Evolutionary conservation across 257 asterid genomes (phyloP).

Genomic region (Solanum corneliomulleri): DNA sequence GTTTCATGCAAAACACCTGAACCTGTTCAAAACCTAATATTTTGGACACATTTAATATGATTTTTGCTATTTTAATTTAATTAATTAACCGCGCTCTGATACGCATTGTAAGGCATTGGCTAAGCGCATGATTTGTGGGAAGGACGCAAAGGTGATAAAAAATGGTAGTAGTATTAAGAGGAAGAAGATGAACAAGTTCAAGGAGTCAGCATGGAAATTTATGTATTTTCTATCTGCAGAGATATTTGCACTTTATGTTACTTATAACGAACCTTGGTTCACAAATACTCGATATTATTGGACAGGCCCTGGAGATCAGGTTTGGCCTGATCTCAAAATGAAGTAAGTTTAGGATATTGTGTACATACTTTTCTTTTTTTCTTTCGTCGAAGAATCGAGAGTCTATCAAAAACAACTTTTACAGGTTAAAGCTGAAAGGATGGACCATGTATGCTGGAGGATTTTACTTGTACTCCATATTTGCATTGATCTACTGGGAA

Average conservation of each 20-base stretch:
- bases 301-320: constrained; percentile 22
- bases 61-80: not conserved
- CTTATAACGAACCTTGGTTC: constrained; percentile 26
- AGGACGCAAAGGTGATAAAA: not conserved
- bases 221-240: constrained; percentile 18
- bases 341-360: not conserved
- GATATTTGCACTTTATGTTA: constrained; percentile 10
- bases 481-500: constrained; percentile 20
- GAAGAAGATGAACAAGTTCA: constrained; percentile 17
- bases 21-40: not conserved
- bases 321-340: constrained; percentile 15
- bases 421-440: constrained; percentile 18
- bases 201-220: constrained; percentile 27
- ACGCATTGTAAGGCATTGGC: constrained; percentile 11
- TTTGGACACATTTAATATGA: not conserved
- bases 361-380: no score
- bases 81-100: not conserved
- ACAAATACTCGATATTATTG: constrained; percentile 17
- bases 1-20: not conserved
- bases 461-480: constrained; percentile 19
- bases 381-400: not conserved
- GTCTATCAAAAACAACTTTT: not conserved
- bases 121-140: constrained; percentile 2
- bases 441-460: constrained; percentile 21
- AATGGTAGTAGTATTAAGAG: not conserved